Percentiles rank a stretch among this genome's conserved stretches.
Evolutionary conservation across 2,329 filamentous ascomycete genomes (phyloP).

Genomic region (Biscogniauxia marginata): DNA sequence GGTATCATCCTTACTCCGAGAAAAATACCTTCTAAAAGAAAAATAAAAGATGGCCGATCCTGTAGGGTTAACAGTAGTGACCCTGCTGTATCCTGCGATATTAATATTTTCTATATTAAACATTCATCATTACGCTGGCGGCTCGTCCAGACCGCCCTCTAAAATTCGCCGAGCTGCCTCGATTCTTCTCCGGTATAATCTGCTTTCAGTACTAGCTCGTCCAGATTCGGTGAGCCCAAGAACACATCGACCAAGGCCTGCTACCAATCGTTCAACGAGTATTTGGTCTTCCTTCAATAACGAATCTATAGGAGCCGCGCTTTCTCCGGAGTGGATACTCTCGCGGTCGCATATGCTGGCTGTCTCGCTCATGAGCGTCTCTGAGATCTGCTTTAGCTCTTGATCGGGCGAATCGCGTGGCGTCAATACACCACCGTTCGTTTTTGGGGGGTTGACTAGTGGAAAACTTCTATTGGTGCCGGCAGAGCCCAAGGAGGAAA

Average conservation of each 20-base stretch:
- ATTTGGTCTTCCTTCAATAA: conserved; percentile 57
- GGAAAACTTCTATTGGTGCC: conserved; percentile 63
- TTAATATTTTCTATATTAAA: conserved; percentile 6
- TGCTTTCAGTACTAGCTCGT: conserved; percentile 54
- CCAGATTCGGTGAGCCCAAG: conserved; percentile 56
- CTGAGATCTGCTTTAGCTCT: conserved; percentile 47
- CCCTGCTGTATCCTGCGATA: not conserved
- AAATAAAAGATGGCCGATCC: conserved; percentile 1
- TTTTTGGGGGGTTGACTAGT: conserved; percentile 52
- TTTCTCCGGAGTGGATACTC: conserved; percentile 24
- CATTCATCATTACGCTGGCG: conserved; percentile 13
- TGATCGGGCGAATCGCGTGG: conserved; percentile 50
- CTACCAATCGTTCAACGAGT: conserved; percentile 59
- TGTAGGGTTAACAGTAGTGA: not conserved
- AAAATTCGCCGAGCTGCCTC: conserved; percentile 72
- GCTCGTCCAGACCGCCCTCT: conserved; percentile 59
- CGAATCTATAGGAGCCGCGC: conserved; percentile 43
- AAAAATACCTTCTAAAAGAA: conserved; percentile 5
- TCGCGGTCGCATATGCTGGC: conserved; percentile 40
- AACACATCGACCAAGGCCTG: conserved; percentile 59
- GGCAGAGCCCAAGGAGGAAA: conserved; percentile 56
- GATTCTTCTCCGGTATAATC: conserved; percentile 67
- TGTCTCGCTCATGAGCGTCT: conserved; percentile 49
- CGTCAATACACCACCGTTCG: conserved; percentile 46
- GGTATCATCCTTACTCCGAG: conserved; percentile 1